These are phyloP conservation scores for Lactarius psammicola DNA, from an alignment of 768 basidiomycete genomes.

Conservation along the genomic window DNA sequence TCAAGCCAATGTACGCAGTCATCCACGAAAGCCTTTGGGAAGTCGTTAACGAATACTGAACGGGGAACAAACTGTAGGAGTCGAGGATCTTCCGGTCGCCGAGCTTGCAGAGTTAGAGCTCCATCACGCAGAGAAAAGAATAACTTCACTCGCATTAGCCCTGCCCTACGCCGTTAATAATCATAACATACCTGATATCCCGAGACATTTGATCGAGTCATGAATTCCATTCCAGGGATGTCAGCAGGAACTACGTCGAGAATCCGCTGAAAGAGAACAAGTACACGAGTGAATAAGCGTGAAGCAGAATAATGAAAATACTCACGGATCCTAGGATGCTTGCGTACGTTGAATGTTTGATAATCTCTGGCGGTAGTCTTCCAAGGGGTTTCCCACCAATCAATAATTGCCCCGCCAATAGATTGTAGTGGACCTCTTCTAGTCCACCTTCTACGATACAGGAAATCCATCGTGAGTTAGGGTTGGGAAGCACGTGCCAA, in stretches of 20 bases:
- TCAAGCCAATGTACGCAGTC: too few species aligned
- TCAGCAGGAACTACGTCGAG: background rate
- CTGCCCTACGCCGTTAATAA: background rate
- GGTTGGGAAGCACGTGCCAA: background rate
- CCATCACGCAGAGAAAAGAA: background rate
- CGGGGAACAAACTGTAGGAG: conserved; percentile 38
- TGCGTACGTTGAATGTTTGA: conserved; percentile 3
- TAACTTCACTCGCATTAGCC: background rate
- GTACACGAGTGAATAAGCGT: background rate
- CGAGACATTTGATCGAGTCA: background rate
- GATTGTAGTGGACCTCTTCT: conserved; percentile 7
- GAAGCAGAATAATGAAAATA: background rate
- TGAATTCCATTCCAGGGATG: too few species aligned
- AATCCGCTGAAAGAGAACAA: background rate
- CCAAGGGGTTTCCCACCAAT: conserved; percentile 7
- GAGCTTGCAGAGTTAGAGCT: background rate
- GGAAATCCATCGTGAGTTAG: conserved; percentile 8
- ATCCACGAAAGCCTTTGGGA: too few species aligned
- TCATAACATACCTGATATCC: background rate
- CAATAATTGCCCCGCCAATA: conserved; percentile 4
- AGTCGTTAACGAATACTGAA: background rate
- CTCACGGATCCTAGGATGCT: conserved; percentile 5
- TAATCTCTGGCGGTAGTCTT: conserved; percentile 8
- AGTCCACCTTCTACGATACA: background rate
- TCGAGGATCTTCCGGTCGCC: too few species aligned